Evolutionary conservation across 257 asterid genomes (phyloP), one percentile per base, ranked within the genome.

Genomic region (Leonotis leonurus): DNA sequence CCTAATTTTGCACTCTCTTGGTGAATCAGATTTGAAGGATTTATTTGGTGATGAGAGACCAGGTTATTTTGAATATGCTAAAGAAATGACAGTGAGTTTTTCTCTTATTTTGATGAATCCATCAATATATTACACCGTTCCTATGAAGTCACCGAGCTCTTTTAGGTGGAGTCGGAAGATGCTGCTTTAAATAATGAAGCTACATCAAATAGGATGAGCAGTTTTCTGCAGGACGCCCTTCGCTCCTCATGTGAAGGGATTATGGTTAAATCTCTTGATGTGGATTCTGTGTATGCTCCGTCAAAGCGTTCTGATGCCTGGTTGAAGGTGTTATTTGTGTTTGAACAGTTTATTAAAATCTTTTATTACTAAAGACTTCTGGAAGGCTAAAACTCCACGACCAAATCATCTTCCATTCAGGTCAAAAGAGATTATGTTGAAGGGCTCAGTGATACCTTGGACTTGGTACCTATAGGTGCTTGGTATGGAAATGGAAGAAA

Each of bases 401-500:
- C 64, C 29, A 49, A 64, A 43, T 35, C 33, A 43, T 70, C 52
- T 51, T 17, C 7, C 39, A 59, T 61, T 73, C 83, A 90, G 97
- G 95, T 90, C 59, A 87, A 90, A 74, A 83, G 83, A 68, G 97
- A 90, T 70, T 90, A 90, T 58, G 80, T 90, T 54, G 93, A 87
- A 53, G 97, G 97, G 57, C 73, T 90, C 58, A 40, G 76, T 70
- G 97, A 90, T 82, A 87, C 96, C 54, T 57, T 90, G 81, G 97
- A 90, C 80, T 83, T 90, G 80, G 97, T 90, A 61, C 95, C 96
- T 4, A 87, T 90, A 62, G 97, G 96, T 69, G 97, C 95, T 52
- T 90, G 97, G 97, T 71, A 85, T 60, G 97, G 97, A 62, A 90
- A 85, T 72, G 97, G 97, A 83, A 81, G 97, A 71, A 90, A 90